Base-by-base conservation (phyloP, 805 yeast genomes). In the Saccharomycopsis oosterbeekiorum region DNA sequence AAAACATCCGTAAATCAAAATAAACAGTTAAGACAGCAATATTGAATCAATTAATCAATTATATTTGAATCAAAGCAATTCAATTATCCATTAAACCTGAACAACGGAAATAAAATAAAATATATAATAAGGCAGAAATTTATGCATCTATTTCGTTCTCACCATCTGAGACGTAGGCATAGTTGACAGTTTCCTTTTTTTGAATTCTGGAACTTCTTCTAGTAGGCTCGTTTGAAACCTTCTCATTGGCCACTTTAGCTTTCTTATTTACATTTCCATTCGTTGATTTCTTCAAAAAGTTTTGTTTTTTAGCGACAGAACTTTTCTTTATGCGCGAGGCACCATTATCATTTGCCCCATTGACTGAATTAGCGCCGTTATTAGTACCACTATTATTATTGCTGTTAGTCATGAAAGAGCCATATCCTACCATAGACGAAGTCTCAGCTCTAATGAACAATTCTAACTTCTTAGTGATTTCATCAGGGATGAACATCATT, bases 401-500 rank as follows among this genome's bases (percentile, higher is more conserved):
- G 4, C 10, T 47, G 34, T 47, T 47, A 1, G 50, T 26, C 24
- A 15, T 14, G n/a, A 17, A 12, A 14, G 53, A 47, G 21, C 17
- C 21, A 21, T 47, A 10, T 24, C 36, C 53, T 24, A 47, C 2
- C 12, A 47, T 21, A 3, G 53, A 47, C 2, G 53, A 47, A 9
- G 53, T 47, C 34, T 55, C 59, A 37, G 21, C 26, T 34, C 42
- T 55, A 8, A 59, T 50, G 5, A 59, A 55, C 11, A 17, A 26
- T 43, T 59, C 61, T n/a, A 59, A 42, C n/a, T 56, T 59, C 15
- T 39, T 47, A 1, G 24, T 36, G 12, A 59, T 19, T 5, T 36
- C 36, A 8, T 56, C 59, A 10, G 62, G 62, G 19, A 60, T 53
- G 21, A 37, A 89, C 1, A 82, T 78, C 19, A 75, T 81, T 2